Base-by-base conservation (phyloP, 495 filamentous ascomycete species). In the Penicillium paradoxum region DNA sequence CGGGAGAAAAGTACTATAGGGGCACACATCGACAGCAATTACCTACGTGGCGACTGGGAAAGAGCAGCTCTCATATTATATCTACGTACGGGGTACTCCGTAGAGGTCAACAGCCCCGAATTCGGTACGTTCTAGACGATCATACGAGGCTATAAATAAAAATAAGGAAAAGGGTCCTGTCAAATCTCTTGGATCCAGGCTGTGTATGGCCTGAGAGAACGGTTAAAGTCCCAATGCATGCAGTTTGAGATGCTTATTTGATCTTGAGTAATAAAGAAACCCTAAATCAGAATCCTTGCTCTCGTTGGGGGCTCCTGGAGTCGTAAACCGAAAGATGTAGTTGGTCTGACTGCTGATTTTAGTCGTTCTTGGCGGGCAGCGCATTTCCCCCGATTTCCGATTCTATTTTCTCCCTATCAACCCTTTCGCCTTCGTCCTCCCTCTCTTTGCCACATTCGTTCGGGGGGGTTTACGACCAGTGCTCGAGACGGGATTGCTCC, bases 361-460 rank as follows among this genome's bases (percentile, higher is more conserved):
- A 34, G 39, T 38, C 49, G 49, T 43, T 36, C 49, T 51, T 51
- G 49, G 49, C 48, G 37, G 21, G 19, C 45, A 48, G 19, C 37
- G 49, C 45, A 47, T 55, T 57, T 50, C 53, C 58, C 56, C 60
- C 63, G 57, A 22, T 61, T 64, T 56, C 63, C 55, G 57, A 53
- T 61, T 47, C 38, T 60, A 55, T 58, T 50, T 60, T 66, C 53
- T 45, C 54, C 57, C 54, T 60, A 51, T 41, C 47, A 41, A 51
- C 48, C 27, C 29, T 41, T 42, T 49, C 47, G 17, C 18, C 25
- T 33, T 33, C 44, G 5, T 34, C 49, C 51, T 49, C 54, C 51
- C 45, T 59, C 49, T 50, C 29, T 54, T 51, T 21, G 55, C 63
- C 60, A 62, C 63, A 64, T 60, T 66, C 63, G 60, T 66, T 64